These are phyloP conservation scores for Amphibolis antarctica DNA, from an alignment of 106 monocot species.

Conservation along the genomic window DNA sequence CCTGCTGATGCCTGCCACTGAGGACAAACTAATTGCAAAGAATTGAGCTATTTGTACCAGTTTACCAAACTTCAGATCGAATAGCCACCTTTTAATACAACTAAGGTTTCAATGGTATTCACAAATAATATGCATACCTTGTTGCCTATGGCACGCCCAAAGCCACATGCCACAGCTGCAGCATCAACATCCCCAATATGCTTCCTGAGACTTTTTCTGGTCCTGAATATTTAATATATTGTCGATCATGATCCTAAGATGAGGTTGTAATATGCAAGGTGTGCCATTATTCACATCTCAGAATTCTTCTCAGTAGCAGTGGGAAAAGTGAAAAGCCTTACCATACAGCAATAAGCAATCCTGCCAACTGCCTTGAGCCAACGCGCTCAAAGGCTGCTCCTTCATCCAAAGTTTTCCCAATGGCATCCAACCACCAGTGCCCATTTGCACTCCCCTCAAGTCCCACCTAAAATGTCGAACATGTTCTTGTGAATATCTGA, in stretches of 20 bases:
- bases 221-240: constrained; percentile 37
- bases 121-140: constrained; percentile 6
- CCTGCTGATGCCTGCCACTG: too few species aligned
- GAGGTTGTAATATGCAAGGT: not conserved
- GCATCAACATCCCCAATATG: constrained; percentile 22
- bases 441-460: constrained; percentile 68
- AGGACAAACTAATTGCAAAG: too few species aligned
- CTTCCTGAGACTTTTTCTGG: constrained; percentile 52
- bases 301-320: not conserved
- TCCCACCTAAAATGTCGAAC: constrained; percentile 40
- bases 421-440: constrained; percentile 49
- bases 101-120: not conserved
- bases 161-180: constrained; percentile 17
- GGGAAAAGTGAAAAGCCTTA: constrained; percentile 12
- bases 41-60: too few species aligned
- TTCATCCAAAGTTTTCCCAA: constrained; percentile 54
- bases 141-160: constrained; percentile 14
- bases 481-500: not conserved
- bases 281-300: not conserved
- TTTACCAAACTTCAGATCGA: not conserved
- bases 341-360: constrained; percentile 50
- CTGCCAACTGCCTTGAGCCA: constrained; percentile 62
- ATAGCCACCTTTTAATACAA: too few species aligned
- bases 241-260: not conserved
- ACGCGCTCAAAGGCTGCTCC: constrained; percentile 49